phyloP scores from a whole-genome alignment of 805 yeast genomes.

The Yarrowia bubula region DNA sequence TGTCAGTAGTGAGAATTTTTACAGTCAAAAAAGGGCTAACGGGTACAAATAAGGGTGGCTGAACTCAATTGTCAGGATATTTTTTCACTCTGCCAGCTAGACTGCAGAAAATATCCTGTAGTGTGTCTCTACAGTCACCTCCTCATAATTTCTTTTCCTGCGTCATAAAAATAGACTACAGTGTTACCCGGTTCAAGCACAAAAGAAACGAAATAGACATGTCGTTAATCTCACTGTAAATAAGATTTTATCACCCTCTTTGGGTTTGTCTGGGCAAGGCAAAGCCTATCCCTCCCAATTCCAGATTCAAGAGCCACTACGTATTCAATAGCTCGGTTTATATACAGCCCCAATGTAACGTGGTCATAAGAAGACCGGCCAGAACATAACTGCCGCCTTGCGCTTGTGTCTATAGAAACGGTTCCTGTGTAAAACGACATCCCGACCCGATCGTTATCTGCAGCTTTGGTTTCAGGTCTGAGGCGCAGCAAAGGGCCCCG shows the following conservation, averaged over 20 bases:
- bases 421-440: no score
- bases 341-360: neutral
- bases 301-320: neutral
- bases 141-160: constrained; percentile 1
- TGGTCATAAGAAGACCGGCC: neutral
- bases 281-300: neutral
- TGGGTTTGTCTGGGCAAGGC: neutral
- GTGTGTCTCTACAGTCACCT: neutral
- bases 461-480: constrained; percentile 9
- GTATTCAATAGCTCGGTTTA: neutral
- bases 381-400: no score
- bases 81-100: no score
- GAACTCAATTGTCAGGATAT: no score
- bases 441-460: neutral
- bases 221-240: neutral
- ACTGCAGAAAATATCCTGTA: neutral
- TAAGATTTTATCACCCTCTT: neutral
- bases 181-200: constrained; percentile 1
- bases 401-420: neutral
- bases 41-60: no score
- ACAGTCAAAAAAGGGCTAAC: neutral
- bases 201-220: neutral
- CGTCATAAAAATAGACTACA: constrained; percentile 7
- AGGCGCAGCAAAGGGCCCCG: constrained; percentile 7
- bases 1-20: neutral